These are phyloP conservation scores for Kwoniella shivajii DNA, from an alignment of 1,284 basidiomycete species.

Conservation along the genomic window DNA sequence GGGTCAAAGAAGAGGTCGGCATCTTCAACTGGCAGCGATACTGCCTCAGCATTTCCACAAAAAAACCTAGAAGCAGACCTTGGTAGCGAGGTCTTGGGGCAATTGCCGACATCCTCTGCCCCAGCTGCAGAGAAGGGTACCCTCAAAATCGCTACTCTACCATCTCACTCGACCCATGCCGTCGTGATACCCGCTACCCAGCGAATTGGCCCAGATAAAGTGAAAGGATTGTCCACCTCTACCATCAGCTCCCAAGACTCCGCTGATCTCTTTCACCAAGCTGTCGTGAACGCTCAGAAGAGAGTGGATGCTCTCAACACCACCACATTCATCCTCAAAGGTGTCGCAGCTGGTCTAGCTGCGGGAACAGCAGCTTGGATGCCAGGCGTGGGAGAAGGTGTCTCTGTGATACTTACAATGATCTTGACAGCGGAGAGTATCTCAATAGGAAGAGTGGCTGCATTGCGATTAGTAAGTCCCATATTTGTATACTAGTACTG, in stretches of 20 bases:
- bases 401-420: slow-evolving; percentile 24
- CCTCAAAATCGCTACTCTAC: neutral
- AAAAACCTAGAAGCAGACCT: neutral
- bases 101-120: too few relatives aligned
- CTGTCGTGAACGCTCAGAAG: slow-evolving; percentile 19
- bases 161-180: neutral
- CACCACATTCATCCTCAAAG: slow-evolving; percentile 15
- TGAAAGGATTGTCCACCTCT: neutral
- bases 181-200: neutral
- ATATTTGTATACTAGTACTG: neutral
- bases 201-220: neutral
- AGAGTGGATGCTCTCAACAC: slow-evolving; percentile 20
- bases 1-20: slow-evolving; percentile 11
- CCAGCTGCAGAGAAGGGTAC: neutral
- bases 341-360: slow-evolving; percentile 10
- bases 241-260: neutral
- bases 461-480: slow-evolving; percentile 28
- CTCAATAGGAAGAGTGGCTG: slow-evolving; percentile 27
- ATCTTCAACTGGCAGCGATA: neutral
- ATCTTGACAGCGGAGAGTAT: slow-evolving; percentile 22
- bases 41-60: neutral
- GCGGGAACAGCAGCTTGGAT: slow-evolving; percentile 13
- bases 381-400: slow-evolving; percentile 30
- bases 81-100: too few relatives aligned
- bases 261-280: slow-evolving; percentile 6